phyloP scores from a whole-genome alignment of 495 filamentous ascomycete genomes.

The Neohortaea acidophila region DNA sequence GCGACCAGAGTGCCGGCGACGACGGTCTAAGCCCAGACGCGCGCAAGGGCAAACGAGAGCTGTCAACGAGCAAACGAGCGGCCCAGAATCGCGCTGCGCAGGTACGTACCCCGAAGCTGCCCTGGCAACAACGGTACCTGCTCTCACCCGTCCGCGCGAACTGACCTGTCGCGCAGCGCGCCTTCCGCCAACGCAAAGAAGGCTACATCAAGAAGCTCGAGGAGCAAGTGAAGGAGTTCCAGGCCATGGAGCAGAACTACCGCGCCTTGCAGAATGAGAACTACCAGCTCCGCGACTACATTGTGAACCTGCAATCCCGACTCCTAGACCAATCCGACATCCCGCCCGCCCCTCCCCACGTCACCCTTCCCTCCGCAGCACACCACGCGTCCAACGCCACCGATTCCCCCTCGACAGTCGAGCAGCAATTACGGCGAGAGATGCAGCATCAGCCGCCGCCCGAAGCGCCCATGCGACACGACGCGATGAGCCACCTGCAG shows the following conservation, averaged over 20 bases:
- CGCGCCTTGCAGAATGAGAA: conserved; percentile 73
- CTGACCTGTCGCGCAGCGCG: conserved; percentile 44
- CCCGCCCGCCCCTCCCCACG: conserved; percentile 56
- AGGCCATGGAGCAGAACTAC: conserved; percentile 50
- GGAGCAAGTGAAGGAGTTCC: conserved; percentile 67
- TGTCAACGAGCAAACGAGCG: conserved; percentile 87
- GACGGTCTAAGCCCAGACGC: conserved; percentile 18
- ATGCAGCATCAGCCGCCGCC: not conserved
- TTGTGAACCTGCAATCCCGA: conserved; percentile 77
- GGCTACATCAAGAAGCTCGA: conserved; percentile 95
- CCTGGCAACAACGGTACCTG: too few species aligned
- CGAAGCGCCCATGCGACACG: not conserved
- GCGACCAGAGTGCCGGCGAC: conserved; percentile 21
- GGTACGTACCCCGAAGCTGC: conserved; percentile 51
- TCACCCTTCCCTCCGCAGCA: conserved; percentile 30
- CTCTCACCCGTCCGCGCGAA: conserved; percentile 14
- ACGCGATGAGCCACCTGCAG: conserved; percentile 15
- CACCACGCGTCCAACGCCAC: not conserved
- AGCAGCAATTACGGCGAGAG: conserved; percentile 2
- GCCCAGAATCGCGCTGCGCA: conserved; percentile 95
- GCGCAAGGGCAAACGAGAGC: conserved; percentile 57
- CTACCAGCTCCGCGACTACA: conserved; percentile 77
- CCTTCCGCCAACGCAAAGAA: conserved; percentile 95
- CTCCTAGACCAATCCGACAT: conserved; percentile 72
- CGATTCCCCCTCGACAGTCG: not conserved